Evolutionary conservation across 108 stramenopile species (phyloP).

Genomic region (Nitzschia inconspicua): DNA sequence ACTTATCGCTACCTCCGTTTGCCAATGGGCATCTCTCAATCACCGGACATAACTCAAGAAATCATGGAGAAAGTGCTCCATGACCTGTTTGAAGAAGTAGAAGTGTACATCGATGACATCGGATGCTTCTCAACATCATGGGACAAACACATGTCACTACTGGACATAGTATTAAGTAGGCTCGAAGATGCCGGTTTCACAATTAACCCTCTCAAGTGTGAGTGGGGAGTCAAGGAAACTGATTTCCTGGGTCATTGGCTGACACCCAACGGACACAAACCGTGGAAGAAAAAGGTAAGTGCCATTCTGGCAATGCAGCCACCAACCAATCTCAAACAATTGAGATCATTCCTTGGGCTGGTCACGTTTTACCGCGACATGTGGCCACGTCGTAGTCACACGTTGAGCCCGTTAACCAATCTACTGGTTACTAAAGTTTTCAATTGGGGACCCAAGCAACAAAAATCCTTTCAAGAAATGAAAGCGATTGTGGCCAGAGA

Average conservation of each 20-base stretch:
- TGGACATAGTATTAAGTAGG: neutral
- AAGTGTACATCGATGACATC: too few species aligned
- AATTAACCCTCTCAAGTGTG: slow-evolving; percentile 29
- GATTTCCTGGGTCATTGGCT: slow-evolving; percentile 42
- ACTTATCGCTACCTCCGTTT: slow-evolving; percentile 17
- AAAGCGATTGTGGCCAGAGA: slow-evolving; percentile 18
- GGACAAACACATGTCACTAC: slow-evolving; percentile 22
- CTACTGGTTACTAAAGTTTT: slow-evolving; percentile 16
- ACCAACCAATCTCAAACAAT: slow-evolving; percentile 17
- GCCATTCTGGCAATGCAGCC: slow-evolving; percentile 29
- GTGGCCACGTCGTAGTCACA: slow-evolving; percentile 39
- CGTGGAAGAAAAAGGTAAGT: slow-evolving; percentile 37
- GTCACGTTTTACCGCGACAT: slow-evolving; percentile 41
- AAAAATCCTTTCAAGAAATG: slow-evolving; percentile 34
- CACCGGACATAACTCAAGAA: too few species aligned
- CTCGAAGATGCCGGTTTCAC: slow-evolving; percentile 25
- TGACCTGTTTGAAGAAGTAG: too few species aligned
- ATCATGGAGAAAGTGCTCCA: too few species aligned
- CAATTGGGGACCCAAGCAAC: slow-evolving; percentile 22
- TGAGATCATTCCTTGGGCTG: slow-evolving; percentile 37
- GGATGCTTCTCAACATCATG: too few species aligned
- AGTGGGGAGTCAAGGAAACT: slow-evolving; percentile 25
- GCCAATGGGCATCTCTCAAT: slow-evolving; percentile 33
- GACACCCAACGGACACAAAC: slow-evolving; percentile 30
- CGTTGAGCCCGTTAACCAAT: slow-evolving; percentile 34